Percentiles rank a stretch among this genome's conserved stretches.
Evolutionary conservation across 2,329 filamentous ascomycete genomes (phyloP).

Genomic region (Fusarium fracticaudum): DNA sequence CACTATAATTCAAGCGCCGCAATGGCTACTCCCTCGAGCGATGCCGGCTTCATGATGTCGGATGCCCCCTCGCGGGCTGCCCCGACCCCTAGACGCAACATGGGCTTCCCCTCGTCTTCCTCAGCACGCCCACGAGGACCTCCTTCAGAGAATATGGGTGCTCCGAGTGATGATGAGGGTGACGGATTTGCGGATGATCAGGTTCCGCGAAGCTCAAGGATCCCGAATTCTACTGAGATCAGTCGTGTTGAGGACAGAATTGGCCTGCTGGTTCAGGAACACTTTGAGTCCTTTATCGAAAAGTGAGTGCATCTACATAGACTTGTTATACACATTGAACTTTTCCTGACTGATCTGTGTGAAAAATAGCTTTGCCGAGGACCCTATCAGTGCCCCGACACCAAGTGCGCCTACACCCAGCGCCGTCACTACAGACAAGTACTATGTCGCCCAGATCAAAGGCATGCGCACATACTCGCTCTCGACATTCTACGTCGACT

Average conservation of each 20-base stretch:
- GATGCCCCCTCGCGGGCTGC: conserved; percentile 59
- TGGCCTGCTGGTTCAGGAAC: conserved; percentile 76
- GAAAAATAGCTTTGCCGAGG: conserved; percentile 69
- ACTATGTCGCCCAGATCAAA: conserved; percentile 86
- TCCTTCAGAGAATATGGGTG: conserved; percentile 70
- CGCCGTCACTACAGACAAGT: conserved; percentile 79
- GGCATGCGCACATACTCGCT: conserved; percentile 77
- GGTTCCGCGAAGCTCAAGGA: conserved; percentile 62
- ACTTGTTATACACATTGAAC: background rate
- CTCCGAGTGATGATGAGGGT: conserved; percentile 69
- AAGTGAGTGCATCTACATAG: conserved; percentile 58
- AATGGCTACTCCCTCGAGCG: conserved; percentile 64
- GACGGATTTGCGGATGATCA: conserved; percentile 73
- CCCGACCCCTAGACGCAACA: conserved; percentile 55
- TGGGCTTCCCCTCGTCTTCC: conserved; percentile 60
- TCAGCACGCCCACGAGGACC: conserved; percentile 64
- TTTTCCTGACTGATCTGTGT: background rate
- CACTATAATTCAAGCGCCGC: background rate
- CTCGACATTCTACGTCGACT: conserved; percentile 90
- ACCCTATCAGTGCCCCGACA: conserved; percentile 63
- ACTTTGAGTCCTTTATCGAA: conserved; percentile 84
- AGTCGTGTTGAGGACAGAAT: conserved; percentile 80
- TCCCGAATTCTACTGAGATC: conserved; percentile 62
- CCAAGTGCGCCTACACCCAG: conserved; percentile 71
- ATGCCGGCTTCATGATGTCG: conserved; percentile 66